A percentile compares a stretch with the other conserved stretches of the same genome.
Evolutionary conservation across 495 filamentous ascomycete species (phyloP).

Genomic region (Aspergillus avenaceus): DNA sequence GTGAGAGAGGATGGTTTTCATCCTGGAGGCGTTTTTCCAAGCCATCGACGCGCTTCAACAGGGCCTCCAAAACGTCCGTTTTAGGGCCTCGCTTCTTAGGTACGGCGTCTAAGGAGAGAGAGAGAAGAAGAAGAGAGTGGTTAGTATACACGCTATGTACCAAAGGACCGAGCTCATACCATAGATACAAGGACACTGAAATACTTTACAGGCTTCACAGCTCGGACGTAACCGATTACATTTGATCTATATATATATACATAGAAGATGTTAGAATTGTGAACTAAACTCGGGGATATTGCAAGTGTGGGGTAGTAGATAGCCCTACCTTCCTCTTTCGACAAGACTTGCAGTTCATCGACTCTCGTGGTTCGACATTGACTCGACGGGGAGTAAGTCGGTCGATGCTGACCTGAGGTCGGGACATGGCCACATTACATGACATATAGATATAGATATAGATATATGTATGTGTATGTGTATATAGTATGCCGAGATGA

Average conservation of each 20-base stretch:
- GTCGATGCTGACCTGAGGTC: conserved; percentile 82
- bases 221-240: conserved; percentile 80
- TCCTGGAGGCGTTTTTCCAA: conserved; percentile 76
- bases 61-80: conserved; percentile 79
- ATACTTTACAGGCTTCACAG: conserved; percentile 84
- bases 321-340: conserved; percentile 71
- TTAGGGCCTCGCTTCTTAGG: conserved; percentile 88
- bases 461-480: too few species aligned
- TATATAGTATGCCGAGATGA: too few species aligned
- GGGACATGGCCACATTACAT: conserved; percentile 47
- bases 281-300: too few species aligned
- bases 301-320: conserved; percentile 2
- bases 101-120: conserved; percentile 61
- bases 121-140: not conserved
- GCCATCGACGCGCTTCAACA: conserved; percentile 78
- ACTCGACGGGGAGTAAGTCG: conserved; percentile 68
- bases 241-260: too few species aligned
- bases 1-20: conserved; percentile 49
- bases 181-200: conserved; percentile 84
- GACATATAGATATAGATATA: too few species aligned
- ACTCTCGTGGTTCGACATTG: conserved; percentile 74
- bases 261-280: conserved; percentile 5
- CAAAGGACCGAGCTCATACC: conserved; percentile 45
- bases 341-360: conserved; percentile 94
- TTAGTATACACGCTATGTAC: not conserved